Evolutionary conservation across 305 asterid genomes (phyloP).

Genomic region (Nicotiana rustica): DNA sequence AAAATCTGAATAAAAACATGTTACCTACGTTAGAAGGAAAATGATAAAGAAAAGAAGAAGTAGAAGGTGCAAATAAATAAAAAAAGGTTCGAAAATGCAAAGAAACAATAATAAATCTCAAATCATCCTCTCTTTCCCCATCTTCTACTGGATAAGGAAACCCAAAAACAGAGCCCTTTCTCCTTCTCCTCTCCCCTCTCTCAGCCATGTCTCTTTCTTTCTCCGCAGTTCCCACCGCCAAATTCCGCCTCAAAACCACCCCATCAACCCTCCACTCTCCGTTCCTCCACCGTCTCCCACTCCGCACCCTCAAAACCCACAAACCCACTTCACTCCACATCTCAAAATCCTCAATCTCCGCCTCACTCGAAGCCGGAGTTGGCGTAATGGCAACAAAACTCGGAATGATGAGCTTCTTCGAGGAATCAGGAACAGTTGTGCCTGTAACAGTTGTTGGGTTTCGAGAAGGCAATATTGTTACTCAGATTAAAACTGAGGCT

Average conservation of each 20-base stretch:
- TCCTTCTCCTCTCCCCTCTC: neutral
- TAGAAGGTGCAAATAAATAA: too few species aligned
- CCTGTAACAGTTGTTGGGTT: conserved; percentile 97
- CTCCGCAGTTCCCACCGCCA: conserved; percentile 50
- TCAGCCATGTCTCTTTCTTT: conserved; percentile 45
- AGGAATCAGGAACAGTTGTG: conserved; percentile 65
- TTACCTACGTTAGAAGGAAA: too few species aligned
- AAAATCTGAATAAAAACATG: too few species aligned
- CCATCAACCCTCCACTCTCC: conserved; percentile 27
- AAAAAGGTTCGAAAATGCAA: too few species aligned
- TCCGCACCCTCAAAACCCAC: conserved; percentile 51
- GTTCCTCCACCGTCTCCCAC: conserved; percentile 41
- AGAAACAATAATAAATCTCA: too few species aligned
- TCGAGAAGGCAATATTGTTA: conserved; percentile 87
- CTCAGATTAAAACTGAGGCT: conserved; percentile 79
- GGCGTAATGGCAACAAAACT: conserved; percentile 92
- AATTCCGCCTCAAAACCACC: conserved; percentile 30
- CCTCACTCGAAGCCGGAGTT: conserved; percentile 90
- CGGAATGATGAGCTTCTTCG: conserved; percentile 96
- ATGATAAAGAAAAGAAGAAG: too few species aligned
- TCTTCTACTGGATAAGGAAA: conserved; percentile 21
- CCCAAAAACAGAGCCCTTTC: neutral
- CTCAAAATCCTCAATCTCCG: conserved; percentile 46
- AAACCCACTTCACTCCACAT: conserved; percentile 51
- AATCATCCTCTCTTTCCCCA: neutral